Evolutionary conservation across 2,329 filamentous ascomycete genomes (phyloP), one percentile per base, ranked within the genome.

Genomic region (Penicillium palitans): DNA sequence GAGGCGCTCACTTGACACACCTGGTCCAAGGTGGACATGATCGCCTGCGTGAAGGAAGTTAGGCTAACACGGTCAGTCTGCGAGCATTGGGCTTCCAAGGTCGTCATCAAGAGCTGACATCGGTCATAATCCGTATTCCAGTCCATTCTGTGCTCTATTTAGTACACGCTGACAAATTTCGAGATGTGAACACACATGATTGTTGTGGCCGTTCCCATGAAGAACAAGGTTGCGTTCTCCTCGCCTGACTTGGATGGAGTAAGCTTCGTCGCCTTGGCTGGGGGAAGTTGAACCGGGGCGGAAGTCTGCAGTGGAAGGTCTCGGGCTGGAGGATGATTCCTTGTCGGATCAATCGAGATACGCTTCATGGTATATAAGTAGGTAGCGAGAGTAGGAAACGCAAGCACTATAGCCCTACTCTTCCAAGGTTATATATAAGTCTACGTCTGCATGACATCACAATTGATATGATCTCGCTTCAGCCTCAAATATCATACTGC

Each of bases 1-100:
- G 25, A 73, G 70, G 2, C 86, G 77, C 25, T 77, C 78, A 1
- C 78, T 81, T 2, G 78, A 82, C 2, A 88, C 84, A 1, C 85
- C 85, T 0, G 86, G 86, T 0, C 86, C 87, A 1, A 89, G 80
- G 68, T 89, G 86, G 9, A 89, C 85, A 64, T 88, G 84, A 65
- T 88, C 85, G 33, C 86, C 85, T 1, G 81, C 81, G 65, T 87
- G 86, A 0, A 89, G 79, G 72, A 89, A 89, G 71, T 88, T 87
- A 9, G 85, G 84, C 68, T 84, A 24, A 12, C 3, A 33, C 15
- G 6, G 33, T 47, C 17, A 37, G 40, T 29, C 17, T 61, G n/a
- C 12, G 24, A 47, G 7, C 13, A 25, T 40, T 15, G 3, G 15
- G 13, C 15, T 21, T 15, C 13, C 15, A 27, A 27, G 8, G 25